A percentile compares a stretch with the other conserved stretches of the same genome.
phyloP scores from a whole-genome alignment of 768 basidiomycete species.

The Sistotremastrum suecicum region DNA sequence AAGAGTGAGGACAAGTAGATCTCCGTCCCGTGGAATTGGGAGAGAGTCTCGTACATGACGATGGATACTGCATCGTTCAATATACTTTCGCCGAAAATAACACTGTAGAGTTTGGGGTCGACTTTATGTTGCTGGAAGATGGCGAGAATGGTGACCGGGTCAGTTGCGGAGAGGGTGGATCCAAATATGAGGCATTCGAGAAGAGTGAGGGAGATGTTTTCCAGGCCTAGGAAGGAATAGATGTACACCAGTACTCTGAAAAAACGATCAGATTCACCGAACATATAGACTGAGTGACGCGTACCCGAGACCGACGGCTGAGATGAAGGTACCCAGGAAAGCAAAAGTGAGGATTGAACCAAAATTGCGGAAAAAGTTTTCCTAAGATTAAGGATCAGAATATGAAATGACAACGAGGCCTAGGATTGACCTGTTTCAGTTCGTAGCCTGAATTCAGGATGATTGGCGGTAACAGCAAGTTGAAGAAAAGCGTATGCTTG shows the following conservation, averaged over 20 bases:
- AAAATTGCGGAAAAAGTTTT: constrained; percentile 98
- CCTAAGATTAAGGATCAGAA: constrained; percentile 30
- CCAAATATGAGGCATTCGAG: constrained; percentile 95
- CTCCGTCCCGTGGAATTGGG: constrained; percentile 81
- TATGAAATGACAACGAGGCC: background rate
- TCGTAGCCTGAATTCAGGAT: constrained; percentile 97
- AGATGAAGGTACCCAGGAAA: constrained; percentile 91
- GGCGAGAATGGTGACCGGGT: constrained; percentile 93
- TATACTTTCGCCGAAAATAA: constrained; percentile 95
- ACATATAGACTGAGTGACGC: constrained; percentile 17
- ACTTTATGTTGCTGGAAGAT: constrained; percentile 99
- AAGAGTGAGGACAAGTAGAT: constrained; percentile 81
- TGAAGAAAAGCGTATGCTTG: constrained; percentile 96
- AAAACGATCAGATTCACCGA: constrained; percentile 32
- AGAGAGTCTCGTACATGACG: constrained; percentile 97
- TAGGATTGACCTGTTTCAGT: constrained; percentile 67
- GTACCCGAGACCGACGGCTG: constrained; percentile 90
- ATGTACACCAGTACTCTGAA: constrained; percentile 84
- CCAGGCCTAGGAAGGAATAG: constrained; percentile 86
- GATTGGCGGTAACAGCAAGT: constrained; percentile 93
- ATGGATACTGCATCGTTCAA: constrained; percentile 99
- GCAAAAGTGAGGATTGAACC: constrained; percentile 91
- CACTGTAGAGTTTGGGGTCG: constrained; percentile 91
- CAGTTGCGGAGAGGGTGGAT: constrained; percentile 92
- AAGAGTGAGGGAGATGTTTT: constrained; percentile 71